phyloP scores from a whole-genome alignment of 2,329 filamentous ascomycete species.

The Aureobasidium sp. region DNA sequence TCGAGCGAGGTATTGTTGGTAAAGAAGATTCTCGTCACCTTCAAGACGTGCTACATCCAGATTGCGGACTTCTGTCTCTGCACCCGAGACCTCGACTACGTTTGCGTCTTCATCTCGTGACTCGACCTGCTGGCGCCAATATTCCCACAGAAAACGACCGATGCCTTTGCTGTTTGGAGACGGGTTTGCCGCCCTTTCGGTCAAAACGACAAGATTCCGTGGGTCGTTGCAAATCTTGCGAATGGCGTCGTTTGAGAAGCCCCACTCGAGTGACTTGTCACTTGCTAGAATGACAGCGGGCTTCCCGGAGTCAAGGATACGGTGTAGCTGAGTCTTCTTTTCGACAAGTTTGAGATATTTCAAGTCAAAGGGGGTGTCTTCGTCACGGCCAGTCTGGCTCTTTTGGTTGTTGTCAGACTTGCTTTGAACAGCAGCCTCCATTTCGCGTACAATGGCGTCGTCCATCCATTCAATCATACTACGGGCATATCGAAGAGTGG shows the following conservation, averaged over 20 bases:
- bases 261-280: constrained; percentile 86
- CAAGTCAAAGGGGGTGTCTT: constrained; percentile 78
- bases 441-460: constrained; percentile 79
- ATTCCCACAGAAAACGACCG: constrained; percentile 66
- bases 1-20: constrained; percentile 87
- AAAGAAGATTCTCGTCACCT: constrained; percentile 66
- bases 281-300: constrained; percentile 80
- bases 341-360: constrained; percentile 76
- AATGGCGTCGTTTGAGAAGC: constrained; percentile 77
- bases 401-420: constrained; percentile 24
- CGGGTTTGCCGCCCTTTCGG: constrained; percentile 55
- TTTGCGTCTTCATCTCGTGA: constrained; percentile 3
- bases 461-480: constrained; percentile 99
- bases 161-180: constrained; percentile 43
- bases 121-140: constrained; percentile 27
- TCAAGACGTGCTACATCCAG: constrained; percentile 49
- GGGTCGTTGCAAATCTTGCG: constrained; percentile 64
- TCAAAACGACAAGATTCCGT: constrained; percentile 78
- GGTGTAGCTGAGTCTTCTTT: constrained; percentile 68
- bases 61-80: neutral
- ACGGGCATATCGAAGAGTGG: constrained; percentile 80
- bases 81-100: constrained; percentile 1
- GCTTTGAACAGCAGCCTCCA: constrained; percentile 34
- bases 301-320: constrained; percentile 47
- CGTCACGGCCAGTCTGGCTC: constrained; percentile 23